These are phyloP conservation scores for Larix kaempferi DNA, from an alignment of 75 land plant species.

Conservation along the genomic window DNA sequence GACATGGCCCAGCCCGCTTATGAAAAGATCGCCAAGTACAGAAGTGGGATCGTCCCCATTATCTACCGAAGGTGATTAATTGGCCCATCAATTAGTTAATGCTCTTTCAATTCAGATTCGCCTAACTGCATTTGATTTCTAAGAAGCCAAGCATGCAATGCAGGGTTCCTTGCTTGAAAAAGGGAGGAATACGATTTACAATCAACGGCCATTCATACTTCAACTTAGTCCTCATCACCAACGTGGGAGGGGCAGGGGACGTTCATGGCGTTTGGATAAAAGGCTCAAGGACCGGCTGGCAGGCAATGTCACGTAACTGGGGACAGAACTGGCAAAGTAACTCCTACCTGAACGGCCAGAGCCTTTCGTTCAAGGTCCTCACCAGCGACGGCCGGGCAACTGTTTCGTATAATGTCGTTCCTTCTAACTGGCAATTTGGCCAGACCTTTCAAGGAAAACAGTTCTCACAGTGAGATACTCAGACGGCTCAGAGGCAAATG, in stretches of 20 bases:
- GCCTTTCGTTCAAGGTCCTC: slow-evolving; percentile 14
- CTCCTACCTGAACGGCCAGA: slow-evolving; percentile 9
- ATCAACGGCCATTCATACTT: slow-evolving; percentile 29
- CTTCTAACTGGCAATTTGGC: slow-evolving; percentile 22
- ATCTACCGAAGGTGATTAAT: slow-evolving; percentile 14
- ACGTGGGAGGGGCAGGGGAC: slow-evolving; percentile 20
- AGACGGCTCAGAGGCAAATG: too few relatives aligned
- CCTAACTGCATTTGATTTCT: background rate
- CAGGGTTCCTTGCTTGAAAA: slow-evolving; percentile 28
- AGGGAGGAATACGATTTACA: slow-evolving; percentile 28
- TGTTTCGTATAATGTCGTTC: slow-evolving; percentile 7
- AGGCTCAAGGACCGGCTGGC: slow-evolving; percentile 3
- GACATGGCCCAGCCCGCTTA: slow-evolving; percentile 32
- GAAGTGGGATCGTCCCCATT: slow-evolving; percentile 29
- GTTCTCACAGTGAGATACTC: background rate
- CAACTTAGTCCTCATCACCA: slow-evolving; percentile 28
- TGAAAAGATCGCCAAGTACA: slow-evolving; percentile 22
- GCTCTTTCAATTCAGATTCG: background rate
- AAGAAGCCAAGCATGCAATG: background rate
- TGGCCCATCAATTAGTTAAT: too few relatives aligned
- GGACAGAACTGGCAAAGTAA: too few relatives aligned
- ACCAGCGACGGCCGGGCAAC: slow-evolving; percentile 5
- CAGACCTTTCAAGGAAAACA: slow-evolving; percentile 23
- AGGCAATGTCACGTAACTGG: too few relatives aligned
- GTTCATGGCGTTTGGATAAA: slow-evolving; percentile 13